Evolutionary conservation across 192 early-diverging fungal genomes (phyloP).

Genomic region (Rhizophlyctis rosea): DNA sequence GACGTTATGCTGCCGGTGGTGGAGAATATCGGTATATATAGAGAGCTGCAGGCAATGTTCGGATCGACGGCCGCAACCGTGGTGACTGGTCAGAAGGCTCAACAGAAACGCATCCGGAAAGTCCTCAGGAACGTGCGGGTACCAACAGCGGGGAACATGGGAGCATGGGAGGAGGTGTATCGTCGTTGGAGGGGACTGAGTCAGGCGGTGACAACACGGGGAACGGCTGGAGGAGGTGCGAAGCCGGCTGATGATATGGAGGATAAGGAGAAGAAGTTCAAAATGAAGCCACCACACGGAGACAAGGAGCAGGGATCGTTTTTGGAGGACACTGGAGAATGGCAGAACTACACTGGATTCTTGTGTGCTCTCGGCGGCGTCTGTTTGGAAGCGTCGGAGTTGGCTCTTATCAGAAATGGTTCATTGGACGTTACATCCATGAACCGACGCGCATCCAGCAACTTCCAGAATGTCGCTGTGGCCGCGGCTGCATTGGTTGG

Average conservation of each 20-base stretch:
- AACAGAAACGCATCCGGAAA: constrained; percentile 74
- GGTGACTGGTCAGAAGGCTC: constrained; percentile 58
- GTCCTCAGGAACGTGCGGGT: constrained; percentile 62
- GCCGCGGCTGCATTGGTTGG: background rate
- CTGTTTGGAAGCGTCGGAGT: constrained; percentile 41
- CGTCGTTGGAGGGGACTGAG: constrained; percentile 68
- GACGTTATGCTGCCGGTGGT: constrained; percentile 48
- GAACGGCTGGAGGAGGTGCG: constrained; percentile 6
- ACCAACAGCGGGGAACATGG: constrained; percentile 70
- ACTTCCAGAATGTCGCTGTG: background rate
- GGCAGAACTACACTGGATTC: constrained; percentile 82
- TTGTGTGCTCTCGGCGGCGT: constrained; percentile 74
- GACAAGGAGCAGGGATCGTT: background rate
- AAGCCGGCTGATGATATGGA: background rate
- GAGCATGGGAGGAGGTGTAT: constrained; percentile 81
- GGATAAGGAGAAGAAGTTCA: constrained; percentile 7
- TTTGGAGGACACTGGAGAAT: constrained; percentile 54
- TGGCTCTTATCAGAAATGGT: too few species aligned
- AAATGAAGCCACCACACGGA: background rate
- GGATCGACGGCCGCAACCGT: constrained; percentile 17
- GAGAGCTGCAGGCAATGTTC: constrained; percentile 47
- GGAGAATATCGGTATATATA: constrained; percentile 70
- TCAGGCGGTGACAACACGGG: constrained; percentile 9
- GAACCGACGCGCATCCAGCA: background rate
- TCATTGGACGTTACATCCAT: too few species aligned